Evolutionary conservation across 2,329 filamentous ascomycete species (phyloP), one percentile per base, ranked within the genome.

Genomic region (Keithomyces neogunnii): DNA sequence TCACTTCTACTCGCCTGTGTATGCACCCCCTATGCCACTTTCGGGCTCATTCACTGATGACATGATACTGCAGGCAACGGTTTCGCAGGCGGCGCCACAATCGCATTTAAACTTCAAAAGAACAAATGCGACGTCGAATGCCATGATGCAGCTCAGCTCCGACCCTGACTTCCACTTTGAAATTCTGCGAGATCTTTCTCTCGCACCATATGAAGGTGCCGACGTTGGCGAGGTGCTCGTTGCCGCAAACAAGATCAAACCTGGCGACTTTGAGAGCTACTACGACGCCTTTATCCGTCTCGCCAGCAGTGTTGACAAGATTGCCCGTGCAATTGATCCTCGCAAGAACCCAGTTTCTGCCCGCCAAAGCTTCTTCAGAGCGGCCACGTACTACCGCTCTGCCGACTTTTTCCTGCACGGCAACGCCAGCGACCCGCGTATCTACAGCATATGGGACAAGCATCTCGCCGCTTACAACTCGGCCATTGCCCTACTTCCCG

Each of bases 361-460:
- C 11, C 54, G 59, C 13, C 55, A 59, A 5, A 52, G 58, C 5
- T 60, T 49, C 31, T 73, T 75, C 56, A 64, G 61, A 4, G 66
- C 70, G 2, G 55, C 72, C 0, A 66, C 59, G 1, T 76, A 76
- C 57, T 75, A 67, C 55, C 68, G 73, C 28, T 49, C 58, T 0
- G 67, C 73, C 7, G 67, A 70, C 53, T 71, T 72, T 54, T 76
- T 66, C 56, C 60, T 73, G 8, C 66, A 70, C 47, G 64, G 61
- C 1, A 69, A 76, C 57, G 63, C 60, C 63, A 62, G 49, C 10
- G 67, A 76, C 48, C 68, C 71, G 3, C 65, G 67, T 4, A 69
- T 75, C 50, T 60, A 64, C 45, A 57, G 50, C 0, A 48, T 70
- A 0, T 75, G 72, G 70, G 54, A 60, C 3, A 56, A 65, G 45